These are phyloP conservation scores for Hypoxylon sp. DNA, from an alignment of 2,329 filamentous ascomycete genomes.

Conservation along the genomic window DNA sequence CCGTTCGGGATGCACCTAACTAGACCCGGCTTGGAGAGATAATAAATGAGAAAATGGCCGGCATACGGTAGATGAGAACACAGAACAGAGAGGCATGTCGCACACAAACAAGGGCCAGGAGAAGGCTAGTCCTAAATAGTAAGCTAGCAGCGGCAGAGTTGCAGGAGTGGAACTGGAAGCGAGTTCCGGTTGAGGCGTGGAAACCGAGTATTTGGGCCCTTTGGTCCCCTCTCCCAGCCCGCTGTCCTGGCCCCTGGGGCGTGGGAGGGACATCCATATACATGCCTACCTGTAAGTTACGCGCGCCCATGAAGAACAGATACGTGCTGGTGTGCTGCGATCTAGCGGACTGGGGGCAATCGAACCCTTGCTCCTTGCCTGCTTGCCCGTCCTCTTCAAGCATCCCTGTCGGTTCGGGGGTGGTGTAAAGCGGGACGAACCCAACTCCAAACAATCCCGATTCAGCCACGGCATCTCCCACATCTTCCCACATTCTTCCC, in stretches of 20 bases:
- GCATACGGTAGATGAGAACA: constrained; percentile 31
- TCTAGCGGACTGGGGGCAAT: constrained; percentile 42
- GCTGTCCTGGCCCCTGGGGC: constrained; percentile 41
- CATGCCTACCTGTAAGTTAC: not conserved
- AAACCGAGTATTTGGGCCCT: constrained; percentile 53
- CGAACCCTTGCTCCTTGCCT: constrained; percentile 38
- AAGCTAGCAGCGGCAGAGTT: constrained; percentile 40
- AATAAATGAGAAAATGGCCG: constrained; percentile 40
- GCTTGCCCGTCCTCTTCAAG: constrained; percentile 23
- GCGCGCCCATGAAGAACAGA: constrained; percentile 9
- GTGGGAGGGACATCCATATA: constrained; percentile 36
- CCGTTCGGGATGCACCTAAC: constrained; percentile 26
- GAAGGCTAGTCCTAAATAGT: constrained; percentile 41
- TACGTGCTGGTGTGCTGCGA: constrained; percentile 40
- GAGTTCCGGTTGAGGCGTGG: constrained; percentile 45
- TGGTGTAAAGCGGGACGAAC: constrained; percentile 45
- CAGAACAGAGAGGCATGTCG: constrained; percentile 34
- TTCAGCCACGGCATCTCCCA: constrained; percentile 49
- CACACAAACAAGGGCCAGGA: constrained; percentile 36
- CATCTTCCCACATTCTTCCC: constrained; percentile 41
- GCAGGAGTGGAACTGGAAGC: constrained; percentile 47
- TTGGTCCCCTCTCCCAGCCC: constrained; percentile 37
- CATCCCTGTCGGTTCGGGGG: constrained; percentile 34
- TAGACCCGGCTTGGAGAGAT: constrained; percentile 37
- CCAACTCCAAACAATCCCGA: constrained; percentile 45